phyloP scores from a whole-genome alignment of 345 rosid species.

The Pugionium cornutum region DNA sequence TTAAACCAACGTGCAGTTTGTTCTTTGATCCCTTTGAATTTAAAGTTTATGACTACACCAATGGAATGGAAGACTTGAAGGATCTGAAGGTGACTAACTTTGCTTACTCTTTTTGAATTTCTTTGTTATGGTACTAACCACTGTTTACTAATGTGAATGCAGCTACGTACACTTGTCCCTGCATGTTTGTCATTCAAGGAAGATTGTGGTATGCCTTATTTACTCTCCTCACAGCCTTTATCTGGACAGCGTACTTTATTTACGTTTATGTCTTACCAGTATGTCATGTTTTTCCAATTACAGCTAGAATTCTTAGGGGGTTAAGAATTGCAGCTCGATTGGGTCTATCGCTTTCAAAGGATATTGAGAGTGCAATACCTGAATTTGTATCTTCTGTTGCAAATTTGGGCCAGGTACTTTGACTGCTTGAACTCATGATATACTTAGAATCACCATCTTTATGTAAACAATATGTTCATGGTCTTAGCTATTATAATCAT shows the following conservation, averaged over 20 bases:
- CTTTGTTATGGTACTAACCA: constrained; percentile 18
- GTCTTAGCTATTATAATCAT: constrained; percentile 29
- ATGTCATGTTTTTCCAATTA: constrained; percentile 25
- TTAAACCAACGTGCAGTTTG: constrained; percentile 30
- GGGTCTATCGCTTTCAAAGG: constrained; percentile 65
- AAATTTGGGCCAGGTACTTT: constrained; percentile 62
- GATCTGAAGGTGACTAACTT: constrained; percentile 60
- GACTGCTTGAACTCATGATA: not conserved
- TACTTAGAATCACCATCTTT: constrained; percentile 8
- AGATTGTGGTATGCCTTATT: constrained; percentile 73
- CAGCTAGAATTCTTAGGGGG: constrained; percentile 94
- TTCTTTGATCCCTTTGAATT: constrained; percentile 61
- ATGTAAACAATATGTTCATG: not conserved
- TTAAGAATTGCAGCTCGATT: constrained; percentile 89
- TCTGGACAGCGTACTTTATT: constrained; percentile 15
- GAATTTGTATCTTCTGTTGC: constrained; percentile 58
- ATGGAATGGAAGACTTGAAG: constrained; percentile 74
- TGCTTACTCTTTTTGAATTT: constrained; percentile 22
- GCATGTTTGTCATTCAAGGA: constrained; percentile 75
- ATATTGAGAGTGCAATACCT: constrained; percentile 61
- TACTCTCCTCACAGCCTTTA: constrained; percentile 28
- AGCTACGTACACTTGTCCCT: constrained; percentile 80
- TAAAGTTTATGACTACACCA: constrained; percentile 68
- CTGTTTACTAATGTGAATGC: constrained; percentile 36
- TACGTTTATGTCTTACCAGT: constrained; percentile 26